A percentile compares a stretch with the other conserved stretches of the same genome.
These are phyloP conservation scores for Desmodesmus armatus DNA, from an alignment of 139 green algal species.

Conservation along the genomic window DNA sequence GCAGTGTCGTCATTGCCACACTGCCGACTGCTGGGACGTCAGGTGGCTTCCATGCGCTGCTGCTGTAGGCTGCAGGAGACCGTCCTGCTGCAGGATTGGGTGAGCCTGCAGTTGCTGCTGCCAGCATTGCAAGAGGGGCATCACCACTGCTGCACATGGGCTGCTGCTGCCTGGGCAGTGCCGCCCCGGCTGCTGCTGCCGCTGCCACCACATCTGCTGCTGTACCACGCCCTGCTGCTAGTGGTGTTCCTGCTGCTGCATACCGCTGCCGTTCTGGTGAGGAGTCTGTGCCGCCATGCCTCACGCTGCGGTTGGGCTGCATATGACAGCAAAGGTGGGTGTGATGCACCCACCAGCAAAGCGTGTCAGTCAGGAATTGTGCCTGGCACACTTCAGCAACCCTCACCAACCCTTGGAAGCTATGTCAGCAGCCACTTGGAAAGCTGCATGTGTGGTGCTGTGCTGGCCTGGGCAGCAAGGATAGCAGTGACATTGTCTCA, in stretches of 20 bases:
- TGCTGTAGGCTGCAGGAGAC: not conserved
- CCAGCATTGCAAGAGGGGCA: not conserved
- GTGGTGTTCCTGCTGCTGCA: not conserved
- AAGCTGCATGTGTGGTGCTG: not conserved
- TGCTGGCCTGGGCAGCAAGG: too few relatives aligned
- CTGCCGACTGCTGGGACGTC: slow-evolving; percentile 15
- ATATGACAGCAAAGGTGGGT: too few relatives aligned
- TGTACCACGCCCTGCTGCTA: too few relatives aligned
- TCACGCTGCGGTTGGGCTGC: too few relatives aligned
- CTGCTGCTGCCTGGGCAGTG: slow-evolving; percentile 6
- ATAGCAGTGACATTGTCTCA: slow-evolving; percentile 31
- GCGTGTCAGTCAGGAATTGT: too few relatives aligned
- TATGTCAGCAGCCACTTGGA: not conserved
- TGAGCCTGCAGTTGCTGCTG: not conserved
- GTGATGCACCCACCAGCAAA: too few relatives aligned
- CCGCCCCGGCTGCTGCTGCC: not conserved
- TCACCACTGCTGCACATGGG: not conserved
- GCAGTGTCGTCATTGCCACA: slow-evolving; percentile 14
- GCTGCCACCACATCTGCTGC: not conserved
- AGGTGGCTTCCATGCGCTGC: not conserved
- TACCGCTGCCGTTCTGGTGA: too few relatives aligned
- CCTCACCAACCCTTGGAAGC: too few relatives aligned
- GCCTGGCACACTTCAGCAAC: too few relatives aligned
- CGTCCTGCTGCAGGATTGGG: too few relatives aligned
- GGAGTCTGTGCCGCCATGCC: too few relatives aligned